These are phyloP conservation scores for Fusarium falciforme DNA, from an alignment of 2,329 filamentous ascomycete species.

Conservation along the genomic window DNA sequence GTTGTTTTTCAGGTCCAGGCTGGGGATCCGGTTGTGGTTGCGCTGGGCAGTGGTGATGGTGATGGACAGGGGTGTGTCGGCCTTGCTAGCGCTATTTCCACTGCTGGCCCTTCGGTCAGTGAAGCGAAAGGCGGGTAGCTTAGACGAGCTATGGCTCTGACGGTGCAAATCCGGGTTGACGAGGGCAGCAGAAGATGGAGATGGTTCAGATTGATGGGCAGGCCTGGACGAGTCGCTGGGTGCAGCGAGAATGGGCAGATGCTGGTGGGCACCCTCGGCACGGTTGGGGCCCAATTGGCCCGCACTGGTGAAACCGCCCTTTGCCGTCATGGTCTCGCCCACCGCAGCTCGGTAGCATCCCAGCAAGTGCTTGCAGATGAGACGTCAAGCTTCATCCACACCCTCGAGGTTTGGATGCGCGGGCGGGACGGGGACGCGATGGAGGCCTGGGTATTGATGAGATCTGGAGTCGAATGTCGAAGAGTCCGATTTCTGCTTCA, in stretches of 20 bases:
- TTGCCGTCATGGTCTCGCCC: conserved; percentile 44
- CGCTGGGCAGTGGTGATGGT: conserved; percentile 21
- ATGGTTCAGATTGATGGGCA: conserved; percentile 29
- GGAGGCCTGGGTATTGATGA: background rate
- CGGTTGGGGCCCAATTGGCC: conserved; percentile 37
- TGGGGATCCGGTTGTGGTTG: conserved; percentile 27
- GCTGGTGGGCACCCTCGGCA: conserved; percentile 33
- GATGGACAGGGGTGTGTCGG: conserved; percentile 26
- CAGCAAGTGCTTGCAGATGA: conserved; percentile 40
- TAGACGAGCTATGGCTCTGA: conserved; percentile 65
- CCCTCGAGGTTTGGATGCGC: conserved; percentile 2
- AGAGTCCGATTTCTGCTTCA: background rate
- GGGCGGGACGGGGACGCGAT: background rate
- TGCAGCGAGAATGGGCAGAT: conserved; percentile 23
- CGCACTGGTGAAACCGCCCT: conserved; percentile 45
- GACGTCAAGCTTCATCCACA: conserved; percentile 27
- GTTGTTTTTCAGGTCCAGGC: conserved; percentile 33
- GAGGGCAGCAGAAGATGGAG: conserved; percentile 19
- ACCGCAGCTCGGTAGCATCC: conserved; percentile 39
- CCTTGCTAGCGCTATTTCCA: conserved; percentile 38
- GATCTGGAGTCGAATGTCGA: background rate
- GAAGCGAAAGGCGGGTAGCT: conserved; percentile 66
- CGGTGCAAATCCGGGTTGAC: conserved; percentile 58
- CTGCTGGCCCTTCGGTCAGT: conserved; percentile 56
- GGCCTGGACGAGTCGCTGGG: conserved; percentile 21